Conservation (phyloP, 2,329 filamentous ascomycete species). For the Sporothrix mexicana region DNA sequence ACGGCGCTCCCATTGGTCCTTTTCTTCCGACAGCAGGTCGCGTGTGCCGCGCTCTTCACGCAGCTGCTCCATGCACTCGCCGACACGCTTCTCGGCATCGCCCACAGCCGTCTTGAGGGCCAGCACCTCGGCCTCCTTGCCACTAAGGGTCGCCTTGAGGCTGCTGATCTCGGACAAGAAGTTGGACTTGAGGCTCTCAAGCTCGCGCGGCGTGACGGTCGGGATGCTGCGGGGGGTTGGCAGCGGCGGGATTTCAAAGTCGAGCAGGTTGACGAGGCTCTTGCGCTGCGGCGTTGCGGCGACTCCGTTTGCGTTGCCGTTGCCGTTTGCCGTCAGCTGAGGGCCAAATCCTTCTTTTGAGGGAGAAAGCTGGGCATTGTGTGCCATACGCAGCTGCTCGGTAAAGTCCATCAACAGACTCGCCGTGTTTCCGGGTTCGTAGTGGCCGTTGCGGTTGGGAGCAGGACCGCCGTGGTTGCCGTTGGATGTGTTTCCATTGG, state of each 20-base stretch:
- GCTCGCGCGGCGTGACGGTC: constrained; percentile 86
- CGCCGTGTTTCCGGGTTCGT: constrained; percentile 65
- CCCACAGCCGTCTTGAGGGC: constrained; percentile 85
- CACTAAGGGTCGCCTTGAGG: constrained; percentile 88
- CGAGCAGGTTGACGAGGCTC: constrained; percentile 72
- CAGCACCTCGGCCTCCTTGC: constrained; percentile 89
- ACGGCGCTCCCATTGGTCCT: constrained; percentile 81
- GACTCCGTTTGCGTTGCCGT: constrained; percentile 25
- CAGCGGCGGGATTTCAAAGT: constrained; percentile 92
- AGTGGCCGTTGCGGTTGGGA: constrained; percentile 52
- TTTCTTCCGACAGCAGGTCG: constrained; percentile 76
- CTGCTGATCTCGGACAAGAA: constrained; percentile 93
- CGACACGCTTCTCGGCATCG: constrained; percentile 90
- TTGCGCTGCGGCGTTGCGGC: constrained; percentile 54
- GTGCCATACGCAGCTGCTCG: constrained; percentile 65
- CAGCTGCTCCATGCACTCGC: constrained; percentile 80
- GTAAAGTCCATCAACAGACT: constrained; percentile 89
- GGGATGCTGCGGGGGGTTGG: constrained; percentile 92
- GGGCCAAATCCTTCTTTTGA: constrained; percentile 45
- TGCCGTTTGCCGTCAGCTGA: neutral
- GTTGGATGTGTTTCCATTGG: constrained; percentile 33
- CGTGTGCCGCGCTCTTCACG: constrained; percentile 75
- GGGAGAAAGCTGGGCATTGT: constrained; percentile 50
- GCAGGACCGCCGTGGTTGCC: constrained; percentile 45
- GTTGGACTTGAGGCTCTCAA: constrained; percentile 88